These are phyloP conservation scores for Cryptosporidium ubiquitum DNA, from an alignment of 169 alveolate genomes.

Conservation along the genomic window DNA sequence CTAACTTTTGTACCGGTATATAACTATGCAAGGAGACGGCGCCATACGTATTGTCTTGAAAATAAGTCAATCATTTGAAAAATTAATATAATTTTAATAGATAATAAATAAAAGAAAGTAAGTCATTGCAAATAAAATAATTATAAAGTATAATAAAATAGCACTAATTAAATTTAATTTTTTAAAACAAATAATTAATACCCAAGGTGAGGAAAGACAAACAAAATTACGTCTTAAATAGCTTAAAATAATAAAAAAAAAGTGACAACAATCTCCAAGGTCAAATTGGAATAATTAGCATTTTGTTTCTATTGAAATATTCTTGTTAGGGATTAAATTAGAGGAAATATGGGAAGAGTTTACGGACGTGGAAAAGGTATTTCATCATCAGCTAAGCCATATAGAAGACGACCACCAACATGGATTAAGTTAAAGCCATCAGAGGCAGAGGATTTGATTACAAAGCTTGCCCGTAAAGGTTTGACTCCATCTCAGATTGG, in stretches of 20 bases:
- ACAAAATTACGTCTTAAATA: conserved; percentile 2
- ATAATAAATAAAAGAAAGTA: too few species aligned
- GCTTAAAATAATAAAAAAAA: not conserved
- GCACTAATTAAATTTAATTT: not conserved
- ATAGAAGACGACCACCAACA: conserved; percentile 95
- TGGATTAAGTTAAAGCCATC: conserved; percentile 95
- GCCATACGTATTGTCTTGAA: conserved; percentile 28
- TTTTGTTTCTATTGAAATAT: not conserved
- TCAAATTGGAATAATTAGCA: not conserved
- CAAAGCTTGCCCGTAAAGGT: conserved; percentile 98
- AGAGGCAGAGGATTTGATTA: conserved; percentile 93
- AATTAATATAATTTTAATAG: not conserved
- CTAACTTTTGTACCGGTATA: not conserved
- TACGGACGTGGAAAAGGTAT: conserved; percentile 75
- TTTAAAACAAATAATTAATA: not conserved
- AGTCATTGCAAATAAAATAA: too few species aligned
- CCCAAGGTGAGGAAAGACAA: not conserved
- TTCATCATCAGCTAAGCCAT: conserved; percentile 94
- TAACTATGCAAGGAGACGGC: conserved; percentile 29
- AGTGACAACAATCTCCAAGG: not conserved
- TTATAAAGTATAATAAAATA: not conserved
- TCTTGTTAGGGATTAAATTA: not conserved
- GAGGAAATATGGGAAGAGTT: conserved; percentile 66
- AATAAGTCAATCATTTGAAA: not conserved
- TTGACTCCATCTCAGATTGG: conserved; percentile 98